Conservation (phyloP, 1,284 basidiomycete genomes). For the Vanrija humicola region DNA sequence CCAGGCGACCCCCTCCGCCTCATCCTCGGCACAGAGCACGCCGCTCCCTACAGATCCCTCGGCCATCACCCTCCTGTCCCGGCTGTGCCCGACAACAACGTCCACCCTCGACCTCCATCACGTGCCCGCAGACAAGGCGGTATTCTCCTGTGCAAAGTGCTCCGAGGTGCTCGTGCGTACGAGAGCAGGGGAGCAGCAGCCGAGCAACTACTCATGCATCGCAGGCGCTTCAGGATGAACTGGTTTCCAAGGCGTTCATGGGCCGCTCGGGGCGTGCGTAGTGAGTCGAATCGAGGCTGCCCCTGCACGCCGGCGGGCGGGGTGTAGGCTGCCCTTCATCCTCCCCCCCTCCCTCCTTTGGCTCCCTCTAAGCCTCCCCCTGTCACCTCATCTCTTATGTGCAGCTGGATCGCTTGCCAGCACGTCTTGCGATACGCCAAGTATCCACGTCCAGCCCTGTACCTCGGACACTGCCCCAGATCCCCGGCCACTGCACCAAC, state of each 20-base stretch:
- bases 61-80: not conserved
- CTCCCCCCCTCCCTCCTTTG: not conserved
- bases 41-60: not conserved
- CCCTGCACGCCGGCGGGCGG: too few relatives aligned
- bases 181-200: not conserved
- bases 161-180: slow-evolving; percentile 34
- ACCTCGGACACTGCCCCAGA: too few relatives aligned
- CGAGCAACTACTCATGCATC: not conserved
- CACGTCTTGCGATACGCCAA: too few relatives aligned
- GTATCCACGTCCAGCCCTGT: too few relatives aligned
- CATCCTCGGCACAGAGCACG: not conserved
- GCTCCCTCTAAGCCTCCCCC: not conserved
- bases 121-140: slow-evolving; percentile 34
- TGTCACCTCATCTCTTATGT: not conserved
- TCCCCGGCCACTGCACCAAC: too few relatives aligned
- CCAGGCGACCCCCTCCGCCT: not conserved
- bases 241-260: slow-evolving; percentile 47
- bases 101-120: slow-evolving; percentile 33
- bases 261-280: slow-evolving; percentile 46
- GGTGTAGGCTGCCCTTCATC: too few relatives aligned
- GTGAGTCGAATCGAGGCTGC: slow-evolving; percentile 22
- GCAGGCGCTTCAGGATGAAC: slow-evolving; percentile 48
- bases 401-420: too few relatives aligned
- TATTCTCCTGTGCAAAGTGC: slow-evolving; percentile 44
- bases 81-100: not conserved